Percentiles rank a stretch among this genome's conserved stretches.
Conservation (phyloP, 2,329 filamentous ascomycete species). For the Madurella mycetomatis region DNA sequence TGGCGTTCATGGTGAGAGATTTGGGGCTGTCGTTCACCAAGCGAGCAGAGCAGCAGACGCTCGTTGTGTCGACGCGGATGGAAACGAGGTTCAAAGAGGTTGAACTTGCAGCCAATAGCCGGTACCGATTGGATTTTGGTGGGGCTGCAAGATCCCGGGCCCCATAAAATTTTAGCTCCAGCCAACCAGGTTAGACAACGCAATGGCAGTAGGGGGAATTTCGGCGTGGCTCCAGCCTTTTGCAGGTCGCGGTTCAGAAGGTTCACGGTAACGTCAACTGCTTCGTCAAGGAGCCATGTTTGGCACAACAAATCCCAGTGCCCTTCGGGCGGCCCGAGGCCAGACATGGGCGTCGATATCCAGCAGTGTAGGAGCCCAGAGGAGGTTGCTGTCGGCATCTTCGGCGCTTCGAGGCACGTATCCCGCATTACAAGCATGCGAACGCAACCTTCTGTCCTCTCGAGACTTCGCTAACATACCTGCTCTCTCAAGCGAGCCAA, state of each 20-base stretch:
- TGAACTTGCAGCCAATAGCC: constrained; percentile 8
- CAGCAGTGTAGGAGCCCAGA: constrained; percentile 12
- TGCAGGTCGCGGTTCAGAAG: not conserved
- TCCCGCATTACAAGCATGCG: no score
- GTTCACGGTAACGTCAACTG: not conserved
- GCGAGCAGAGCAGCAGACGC: not conserved
- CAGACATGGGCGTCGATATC: constrained; percentile 20
- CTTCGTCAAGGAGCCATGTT: constrained; percentile 21
- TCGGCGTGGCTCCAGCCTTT: not conserved
- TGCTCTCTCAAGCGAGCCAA: constrained; percentile 22
- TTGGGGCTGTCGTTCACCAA: not conserved
- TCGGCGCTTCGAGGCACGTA: constrained; percentile 19
- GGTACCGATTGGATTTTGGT: constrained; percentile 6
- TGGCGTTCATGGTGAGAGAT: constrained; percentile 52
- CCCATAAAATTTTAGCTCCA: constrained; percentile 17
- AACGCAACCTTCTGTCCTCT: no score
- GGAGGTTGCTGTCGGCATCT: constrained; percentile 26
- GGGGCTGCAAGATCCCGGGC: constrained; percentile 1
- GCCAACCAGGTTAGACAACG: constrained; percentile 10
- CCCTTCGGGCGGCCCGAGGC: constrained; percentile 23
- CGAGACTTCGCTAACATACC: not conserved
- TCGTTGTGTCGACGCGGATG: not conserved
- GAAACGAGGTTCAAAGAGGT: constrained; percentile 9
- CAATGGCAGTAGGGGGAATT: not conserved
- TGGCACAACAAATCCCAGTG: constrained; percentile 17